Conservation (phyloP, 1,139 yeast genomes). For the Blastobotrys arbuscula region DNA sequence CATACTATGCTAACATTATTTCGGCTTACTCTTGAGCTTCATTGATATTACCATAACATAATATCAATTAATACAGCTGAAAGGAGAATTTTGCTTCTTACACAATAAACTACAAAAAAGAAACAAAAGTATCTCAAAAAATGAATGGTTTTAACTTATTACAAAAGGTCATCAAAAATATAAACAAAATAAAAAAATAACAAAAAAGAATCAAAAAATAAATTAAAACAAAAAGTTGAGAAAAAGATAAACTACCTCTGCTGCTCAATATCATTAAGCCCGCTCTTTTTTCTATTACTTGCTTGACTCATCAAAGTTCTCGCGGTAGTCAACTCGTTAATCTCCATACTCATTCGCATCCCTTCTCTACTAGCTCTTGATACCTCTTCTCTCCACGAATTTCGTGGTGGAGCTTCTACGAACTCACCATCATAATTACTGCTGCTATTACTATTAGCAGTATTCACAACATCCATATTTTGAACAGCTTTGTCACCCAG, state of each 20-base stretch:
- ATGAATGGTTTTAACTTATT: neutral
- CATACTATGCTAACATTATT: too few species aligned
- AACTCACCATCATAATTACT: neutral
- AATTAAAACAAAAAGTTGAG: neutral
- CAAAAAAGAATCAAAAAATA: neutral
- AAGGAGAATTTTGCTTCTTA: too few species aligned
- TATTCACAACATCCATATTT: neutral
- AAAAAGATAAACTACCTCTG: neutral
- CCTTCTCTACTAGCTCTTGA: constrained; percentile 16
- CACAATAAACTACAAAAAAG: too few species aligned
- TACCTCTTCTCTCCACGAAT: constrained; percentile 12
- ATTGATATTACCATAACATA: too few species aligned
- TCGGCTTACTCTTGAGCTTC: too few species aligned
- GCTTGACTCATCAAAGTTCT: constrained; percentile 11
- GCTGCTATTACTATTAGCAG: neutral
- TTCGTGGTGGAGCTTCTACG: neutral
- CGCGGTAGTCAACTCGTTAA: constrained; percentile 19
- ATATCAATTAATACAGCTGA: too few species aligned
- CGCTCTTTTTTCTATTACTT: neutral
- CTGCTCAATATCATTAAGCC: neutral
- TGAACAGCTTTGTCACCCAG: constrained; percentile 9
- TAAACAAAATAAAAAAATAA: neutral
- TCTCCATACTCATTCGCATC: constrained; percentile 19
- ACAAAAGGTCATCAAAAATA: neutral
- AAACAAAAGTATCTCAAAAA: too few species aligned